These are phyloP conservation scores for Raddia guianensis DNA, from an alignment of 176 grass and related monocot species.

Conservation along the genomic window DNA sequence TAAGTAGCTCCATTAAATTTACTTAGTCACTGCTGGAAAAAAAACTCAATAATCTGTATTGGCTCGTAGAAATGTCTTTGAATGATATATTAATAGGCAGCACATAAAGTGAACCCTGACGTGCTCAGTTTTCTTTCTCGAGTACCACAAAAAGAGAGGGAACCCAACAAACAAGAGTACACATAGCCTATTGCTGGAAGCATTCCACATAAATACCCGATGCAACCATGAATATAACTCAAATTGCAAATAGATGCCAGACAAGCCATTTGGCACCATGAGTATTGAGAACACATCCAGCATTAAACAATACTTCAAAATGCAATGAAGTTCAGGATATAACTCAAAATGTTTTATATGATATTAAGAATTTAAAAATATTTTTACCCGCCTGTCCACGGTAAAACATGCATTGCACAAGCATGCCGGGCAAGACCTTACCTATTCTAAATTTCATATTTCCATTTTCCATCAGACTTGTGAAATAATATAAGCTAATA, in stretches of 20 bases:
- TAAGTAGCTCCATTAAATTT: constrained; percentile 13
- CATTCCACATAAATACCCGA: not conserved
- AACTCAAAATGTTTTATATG: too few species aligned
- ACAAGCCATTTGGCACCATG: not conserved
- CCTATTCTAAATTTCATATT: constrained; percentile 6
- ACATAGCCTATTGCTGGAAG: not conserved
- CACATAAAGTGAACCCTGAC: not conserved
- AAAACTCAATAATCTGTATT: not conserved
- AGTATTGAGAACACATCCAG: not conserved
- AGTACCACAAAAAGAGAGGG: not conserved
- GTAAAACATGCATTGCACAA: not conserved
- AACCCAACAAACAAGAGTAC: not conserved
- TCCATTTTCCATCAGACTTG: not conserved
- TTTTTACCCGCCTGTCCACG: not conserved
- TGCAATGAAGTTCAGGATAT: not conserved
- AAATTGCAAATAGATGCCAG: not conserved
- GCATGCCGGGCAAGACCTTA: not conserved
- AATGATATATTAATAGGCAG: not conserved
- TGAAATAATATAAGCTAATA: not conserved
- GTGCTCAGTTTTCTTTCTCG: not conserved
- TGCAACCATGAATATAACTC: not conserved
- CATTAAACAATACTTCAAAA: not conserved
- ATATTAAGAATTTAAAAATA: not conserved
- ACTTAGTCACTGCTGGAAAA: not conserved
- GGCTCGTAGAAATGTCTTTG: not conserved